Conservation (phyloP, 176 grass and related monocot genomes). For the Zea luxurians region DNA sequence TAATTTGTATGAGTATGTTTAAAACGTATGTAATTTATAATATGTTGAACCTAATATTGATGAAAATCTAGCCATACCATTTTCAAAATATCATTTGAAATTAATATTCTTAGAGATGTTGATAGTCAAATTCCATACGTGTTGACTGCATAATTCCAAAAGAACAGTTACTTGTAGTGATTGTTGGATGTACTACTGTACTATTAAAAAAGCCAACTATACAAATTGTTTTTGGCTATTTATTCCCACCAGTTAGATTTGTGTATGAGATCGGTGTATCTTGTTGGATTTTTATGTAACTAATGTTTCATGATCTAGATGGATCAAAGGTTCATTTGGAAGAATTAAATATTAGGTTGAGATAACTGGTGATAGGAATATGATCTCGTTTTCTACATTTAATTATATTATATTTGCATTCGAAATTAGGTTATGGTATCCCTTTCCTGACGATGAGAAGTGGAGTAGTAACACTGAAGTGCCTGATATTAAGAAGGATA, state of each 20-base stretch:
- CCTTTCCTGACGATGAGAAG: not conserved
- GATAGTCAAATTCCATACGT: not conserved
- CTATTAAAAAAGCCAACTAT: no score
- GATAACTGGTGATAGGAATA: not conserved
- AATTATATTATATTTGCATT: not conserved
- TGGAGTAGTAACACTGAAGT: no score
- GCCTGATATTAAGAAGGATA: no score
- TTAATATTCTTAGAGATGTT: not conserved
- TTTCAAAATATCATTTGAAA: not conserved
- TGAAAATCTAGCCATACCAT: not conserved
- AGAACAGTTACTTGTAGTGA: not conserved
- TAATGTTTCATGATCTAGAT: no score
- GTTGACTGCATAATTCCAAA: not conserved
- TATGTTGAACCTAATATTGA: not conserved
- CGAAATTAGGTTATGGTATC: not conserved
- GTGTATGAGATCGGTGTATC: no score
- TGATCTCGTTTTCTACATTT: not conserved
- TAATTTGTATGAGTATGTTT: not conserved
- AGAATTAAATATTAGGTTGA: conserved; percentile 1
- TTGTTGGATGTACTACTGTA: no score
- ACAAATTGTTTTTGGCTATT: no score
- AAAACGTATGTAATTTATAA: not conserved
- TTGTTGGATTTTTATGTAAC: no score
- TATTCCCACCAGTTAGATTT: no score
- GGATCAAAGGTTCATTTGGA: no score